Evolutionary conservation across 352 stramenopile species (phyloP).

Genomic region (Halophytophthora polymorphica): DNA sequence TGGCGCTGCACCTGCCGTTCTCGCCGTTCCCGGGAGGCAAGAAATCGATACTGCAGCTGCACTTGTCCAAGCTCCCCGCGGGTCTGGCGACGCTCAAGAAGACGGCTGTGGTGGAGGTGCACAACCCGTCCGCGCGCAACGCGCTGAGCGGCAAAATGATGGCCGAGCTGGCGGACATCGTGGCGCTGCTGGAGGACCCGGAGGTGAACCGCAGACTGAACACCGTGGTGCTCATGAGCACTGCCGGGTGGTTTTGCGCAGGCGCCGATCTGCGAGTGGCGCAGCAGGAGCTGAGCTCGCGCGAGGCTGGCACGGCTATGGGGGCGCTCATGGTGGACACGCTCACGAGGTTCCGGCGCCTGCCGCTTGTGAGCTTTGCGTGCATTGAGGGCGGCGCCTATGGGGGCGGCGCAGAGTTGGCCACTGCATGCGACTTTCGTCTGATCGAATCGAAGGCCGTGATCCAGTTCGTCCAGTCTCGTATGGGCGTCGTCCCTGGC

Average conservation of each 20-base stretch:
- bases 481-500: conserved; percentile 66
- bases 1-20: conserved; percentile 32
- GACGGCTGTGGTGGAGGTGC: conserved; percentile 45
- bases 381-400: conserved; percentile 62
- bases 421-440: conserved; percentile 71
- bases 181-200: conserved; percentile 44
- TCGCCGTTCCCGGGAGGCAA: not conserved
- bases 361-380: conserved; percentile 67
- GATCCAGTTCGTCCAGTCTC: conserved; percentile 71
- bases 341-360: conserved; percentile 47
- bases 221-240: conserved; percentile 39
- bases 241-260: conserved; percentile 62
- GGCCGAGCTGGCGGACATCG: conserved; percentile 60
- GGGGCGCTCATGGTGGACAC: conserved; percentile 56
- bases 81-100: conserved; percentile 15
- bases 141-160: conserved; percentile 80
- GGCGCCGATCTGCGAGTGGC: conserved; percentile 68
- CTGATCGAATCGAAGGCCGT: conserved; percentile 39
- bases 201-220: conserved; percentile 39
- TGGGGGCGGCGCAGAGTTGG: conserved; percentile 73
- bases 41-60: not conserved
- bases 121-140: conserved; percentile 51
- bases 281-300: conserved; percentile 59
- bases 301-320: conserved; percentile 49
- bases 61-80: not conserved